Base-by-base conservation (phyloP, 2,329 filamentous ascomycete genomes). In the Eurotiales sp. region DNA sequence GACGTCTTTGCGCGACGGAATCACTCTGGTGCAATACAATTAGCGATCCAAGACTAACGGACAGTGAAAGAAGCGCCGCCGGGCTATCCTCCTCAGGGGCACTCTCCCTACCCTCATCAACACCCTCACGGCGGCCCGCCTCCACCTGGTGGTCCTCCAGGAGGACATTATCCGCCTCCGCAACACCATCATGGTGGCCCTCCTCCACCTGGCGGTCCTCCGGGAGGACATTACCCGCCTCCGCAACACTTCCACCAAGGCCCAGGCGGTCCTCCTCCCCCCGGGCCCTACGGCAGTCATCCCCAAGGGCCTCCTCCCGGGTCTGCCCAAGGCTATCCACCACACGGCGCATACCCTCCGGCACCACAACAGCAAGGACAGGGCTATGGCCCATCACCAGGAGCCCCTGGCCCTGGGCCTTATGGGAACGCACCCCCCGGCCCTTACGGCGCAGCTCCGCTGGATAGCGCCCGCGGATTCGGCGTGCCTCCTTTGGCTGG, bases 401-500 rank as follows among this genome's bases (percentile, higher is more conserved):
- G 62, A 27, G 57, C 59, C 25, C 47, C 47, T 10, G 51, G 42
- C 10, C n/a, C n/a, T n/a, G 25, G 25, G 25, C 17, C 41, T 19
- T 59, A 55, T 34, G 56, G 53, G 34, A 59, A 59, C 15, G 47
- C 53, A 40, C 57, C 59, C 34, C 63, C 61, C 15, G 51, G 46
- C 6, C 29, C 58, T 8, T 63, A 63, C 41, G 55, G 54, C 19
- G 53, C 60, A 10, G 60, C 64, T 64, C 65, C 32, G 59, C 61
- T 21, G 19, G 55, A 39, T 41, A 60, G 59, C 7, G 71, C 72
- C 52, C 68, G 68, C 34, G 66, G 68, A 17, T 69, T 71, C 21
- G 45, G 67, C 49, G 61, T 48, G 21, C 48, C 48, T 27, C 75
- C 79, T 37, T 82, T 86, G 10, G 82, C 85, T 1, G 79, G 81